Evolutionary conservation across 352 stramenopile species (phyloP), one percentile per base, ranked within the genome.

Genomic region (Phytophthora fragariae): DNA sequence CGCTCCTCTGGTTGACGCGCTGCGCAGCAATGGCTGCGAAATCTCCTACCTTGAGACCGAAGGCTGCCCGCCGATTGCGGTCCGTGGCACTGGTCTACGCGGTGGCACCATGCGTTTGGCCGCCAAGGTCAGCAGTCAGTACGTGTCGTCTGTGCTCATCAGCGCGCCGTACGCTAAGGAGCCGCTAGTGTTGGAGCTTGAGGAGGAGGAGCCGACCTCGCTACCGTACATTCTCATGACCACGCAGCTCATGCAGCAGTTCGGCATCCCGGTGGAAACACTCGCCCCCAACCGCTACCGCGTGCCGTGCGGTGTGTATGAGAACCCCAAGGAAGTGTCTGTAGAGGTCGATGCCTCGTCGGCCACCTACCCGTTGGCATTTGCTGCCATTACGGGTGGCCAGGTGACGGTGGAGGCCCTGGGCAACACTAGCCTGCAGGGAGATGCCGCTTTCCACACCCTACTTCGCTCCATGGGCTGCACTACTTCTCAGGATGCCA

Each of bases 101-200:
- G 93, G 93, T 53, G 91, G 92, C 19, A 80, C 80, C 47, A 81
- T 96, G 37, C 79, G 79, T 29, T 92, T 99, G 57, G 97, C 92
- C 24, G 97, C 95, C 55, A 99, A 99, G 81, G 85, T 96, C 24
- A 95, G 86, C 62, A 98, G 89, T 49, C 98, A 99, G 78, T 99
- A 99, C 82, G 92, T 99, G 10, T 99, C 95, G 39, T 98, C 95
- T 10, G 83, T 99, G 24, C 92, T 99, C 29, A 98, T 99, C 85
- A 98, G 93, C 19, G 84, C 96, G 19, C 97, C 97, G 55, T 95
- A 98, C 65, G 90, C 91, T 5, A 80, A 78, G 47, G 73, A 88
- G 57, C 84, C 86, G 19, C 76, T 97, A 27, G 84, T 92, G 64
- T 75, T 99, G 47, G 83, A 96, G 58, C 97, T 99, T 62, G 90